Percentiles rank a stretch among this genome's conserved stretches.
Conservation (phyloP, 108 stramenopile species). For the Cyclotella distinguenda region DNA sequence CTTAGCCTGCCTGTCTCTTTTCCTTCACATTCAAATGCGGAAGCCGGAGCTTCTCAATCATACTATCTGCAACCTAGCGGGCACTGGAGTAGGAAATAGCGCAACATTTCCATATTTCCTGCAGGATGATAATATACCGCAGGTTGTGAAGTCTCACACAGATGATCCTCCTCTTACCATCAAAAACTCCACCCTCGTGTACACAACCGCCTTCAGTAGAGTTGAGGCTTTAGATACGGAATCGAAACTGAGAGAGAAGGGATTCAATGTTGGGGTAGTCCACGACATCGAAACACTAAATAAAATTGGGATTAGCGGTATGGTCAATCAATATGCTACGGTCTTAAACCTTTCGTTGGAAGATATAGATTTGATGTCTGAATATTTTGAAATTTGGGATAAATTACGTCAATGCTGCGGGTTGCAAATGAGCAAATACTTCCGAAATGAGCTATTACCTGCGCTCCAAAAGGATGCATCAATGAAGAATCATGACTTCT, state of each 20-base stretch:
- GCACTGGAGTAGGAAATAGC: not conserved
- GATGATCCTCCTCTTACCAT: not conserved
- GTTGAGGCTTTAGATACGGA: not conserved
- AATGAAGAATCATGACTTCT: not conserved
- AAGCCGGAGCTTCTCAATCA: not conserved
- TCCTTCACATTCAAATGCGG: not conserved
- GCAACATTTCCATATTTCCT: not conserved
- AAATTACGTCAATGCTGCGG: constrained; percentile 11
- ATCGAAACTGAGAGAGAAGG: not conserved
- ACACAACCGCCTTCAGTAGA: not conserved
- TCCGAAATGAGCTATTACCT: constrained; percentile 3
- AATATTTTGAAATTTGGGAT: constrained; percentile 7
- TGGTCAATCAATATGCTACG: not conserved
- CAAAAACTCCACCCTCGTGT: not conserved
- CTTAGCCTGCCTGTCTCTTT: constrained; percentile 8
- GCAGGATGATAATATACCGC: constrained; percentile 1
- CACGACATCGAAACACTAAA: constrained; percentile 8
- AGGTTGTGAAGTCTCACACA: constrained; percentile 7
- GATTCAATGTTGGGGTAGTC: not conserved
- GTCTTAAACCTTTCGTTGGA: not conserved
- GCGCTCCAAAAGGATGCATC: not conserved
- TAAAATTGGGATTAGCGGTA: not conserved
- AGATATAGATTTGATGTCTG: constrained; percentile 1
- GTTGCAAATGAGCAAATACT: constrained; percentile 14
- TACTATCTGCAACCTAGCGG: constrained; percentile 5